Percentiles rank a stretch among this genome's conserved stretches.
These are phyloP conservation scores for Scheffersomyces spartinae DNA, from an alignment of 805 yeast genomes.

Conservation along the genomic window DNA sequence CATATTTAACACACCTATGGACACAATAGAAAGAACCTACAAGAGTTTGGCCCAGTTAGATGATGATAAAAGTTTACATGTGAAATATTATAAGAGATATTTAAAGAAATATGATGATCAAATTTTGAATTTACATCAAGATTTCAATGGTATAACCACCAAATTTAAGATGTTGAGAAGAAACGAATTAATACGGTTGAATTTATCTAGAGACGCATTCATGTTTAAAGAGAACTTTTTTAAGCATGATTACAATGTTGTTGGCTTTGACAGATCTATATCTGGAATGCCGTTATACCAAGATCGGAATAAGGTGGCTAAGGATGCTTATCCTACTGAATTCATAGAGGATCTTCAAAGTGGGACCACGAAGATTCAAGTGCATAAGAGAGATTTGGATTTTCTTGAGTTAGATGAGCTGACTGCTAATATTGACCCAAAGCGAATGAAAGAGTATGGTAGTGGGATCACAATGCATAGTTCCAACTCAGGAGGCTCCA, in stretches of 20 bases:
- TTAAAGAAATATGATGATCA: constrained; percentile 22
- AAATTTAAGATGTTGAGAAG: constrained; percentile 27
- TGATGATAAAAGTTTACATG: constrained; percentile 23
- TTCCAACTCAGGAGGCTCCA: no score
- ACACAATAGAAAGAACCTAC: constrained; percentile 20
- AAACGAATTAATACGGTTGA: constrained; percentile 16
- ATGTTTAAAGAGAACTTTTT: constrained; percentile 16
- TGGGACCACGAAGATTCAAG: constrained; percentile 14
- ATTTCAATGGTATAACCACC: constrained; percentile 23
- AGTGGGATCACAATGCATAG: no score
- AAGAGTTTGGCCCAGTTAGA: constrained; percentile 20
- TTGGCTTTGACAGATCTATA: constrained; percentile 28
- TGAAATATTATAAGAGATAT: constrained; percentile 22
- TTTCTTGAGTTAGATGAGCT: constrained; percentile 13
- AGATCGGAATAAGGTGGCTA: constrained; percentile 8
- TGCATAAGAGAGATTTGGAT: constrained; percentile 26
- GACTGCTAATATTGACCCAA: no score
- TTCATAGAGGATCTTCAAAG: constrained; percentile 25
- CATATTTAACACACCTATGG: constrained; percentile 16
- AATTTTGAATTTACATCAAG: constrained; percentile 16
- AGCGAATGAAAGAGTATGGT: constrained; percentile 2
- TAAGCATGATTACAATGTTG: constrained; percentile 24
- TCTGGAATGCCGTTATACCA: constrained; percentile 25
- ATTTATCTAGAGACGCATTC: constrained; percentile 18
- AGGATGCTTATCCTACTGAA: constrained; percentile 21